Evolutionary conservation across 2,329 filamentous ascomycete species (phyloP).

Genomic region (Fusarium acutatum): DNA sequence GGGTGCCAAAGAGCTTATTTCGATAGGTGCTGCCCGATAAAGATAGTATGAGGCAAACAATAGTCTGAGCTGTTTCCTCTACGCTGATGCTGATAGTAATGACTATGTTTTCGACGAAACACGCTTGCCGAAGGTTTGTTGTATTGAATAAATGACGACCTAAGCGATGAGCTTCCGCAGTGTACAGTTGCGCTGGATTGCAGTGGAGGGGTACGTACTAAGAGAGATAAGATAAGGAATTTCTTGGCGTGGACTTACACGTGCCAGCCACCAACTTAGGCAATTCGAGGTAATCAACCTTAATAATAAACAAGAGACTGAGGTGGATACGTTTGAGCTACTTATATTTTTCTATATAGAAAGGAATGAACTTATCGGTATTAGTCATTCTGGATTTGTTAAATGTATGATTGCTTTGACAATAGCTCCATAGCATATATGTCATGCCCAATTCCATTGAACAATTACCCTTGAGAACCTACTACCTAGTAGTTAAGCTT

Average conservation of each 20-base stretch:
- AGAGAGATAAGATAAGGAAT: conserved; percentile 30
- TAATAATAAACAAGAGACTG: not conserved
- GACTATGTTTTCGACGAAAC: not conserved
- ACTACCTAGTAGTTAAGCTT: not conserved
- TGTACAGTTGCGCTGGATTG: conserved; percentile 2
- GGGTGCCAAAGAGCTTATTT: conserved; percentile 3
- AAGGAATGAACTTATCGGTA: not conserved
- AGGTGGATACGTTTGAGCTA: not conserved
- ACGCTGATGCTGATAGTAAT: not conserved
- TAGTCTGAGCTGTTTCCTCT: not conserved
- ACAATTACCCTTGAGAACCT: not conserved
- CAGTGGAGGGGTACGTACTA: conserved; percentile 31
- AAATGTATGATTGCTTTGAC: not conserved
- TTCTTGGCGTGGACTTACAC: conserved; percentile 18
- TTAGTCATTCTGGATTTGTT: not conserved
- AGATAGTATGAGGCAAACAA: not conserved
- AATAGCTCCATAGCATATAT: not conserved
- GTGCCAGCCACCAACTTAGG: not conserved
- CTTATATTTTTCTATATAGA: not conserved
- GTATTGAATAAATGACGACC: conserved; percentile 21
- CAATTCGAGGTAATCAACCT: not conserved
- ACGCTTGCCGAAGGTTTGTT: not conserved
- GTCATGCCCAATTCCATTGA: not conserved
- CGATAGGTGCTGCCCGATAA: not conserved
- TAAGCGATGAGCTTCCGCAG: conserved; percentile 14